phyloP scores from a whole-genome alignment of 2,329 filamentous ascomycete genomes.

The Curvularia sp. region DNA sequence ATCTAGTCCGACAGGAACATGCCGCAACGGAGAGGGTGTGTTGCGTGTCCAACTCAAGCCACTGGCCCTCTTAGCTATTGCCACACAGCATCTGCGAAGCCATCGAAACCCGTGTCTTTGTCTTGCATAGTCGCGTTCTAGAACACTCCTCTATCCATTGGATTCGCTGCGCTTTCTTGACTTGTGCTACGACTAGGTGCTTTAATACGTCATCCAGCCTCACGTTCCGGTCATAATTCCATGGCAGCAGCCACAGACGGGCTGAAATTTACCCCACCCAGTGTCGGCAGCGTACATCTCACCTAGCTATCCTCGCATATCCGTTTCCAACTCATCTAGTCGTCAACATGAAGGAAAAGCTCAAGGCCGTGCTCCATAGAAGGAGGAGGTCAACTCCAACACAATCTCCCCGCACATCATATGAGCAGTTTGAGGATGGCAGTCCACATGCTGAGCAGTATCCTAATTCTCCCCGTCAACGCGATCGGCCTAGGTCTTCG shows the following conservation, averaged over 20 bases:
- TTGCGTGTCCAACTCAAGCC: conserved; percentile 5
- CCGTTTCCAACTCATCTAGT: neutral
- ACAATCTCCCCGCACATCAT: conserved; percentile 15
- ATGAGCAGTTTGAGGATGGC: conserved; percentile 10
- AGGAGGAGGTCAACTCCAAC: conserved; percentile 17
- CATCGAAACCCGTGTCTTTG: neutral
- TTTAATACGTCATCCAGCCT: conserved; percentile 19
- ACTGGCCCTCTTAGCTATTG: conserved; percentile 1
- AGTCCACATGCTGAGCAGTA: conserved; percentile 12
- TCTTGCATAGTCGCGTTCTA: conserved; percentile 8
- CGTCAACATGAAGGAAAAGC: conserved; percentile 25
- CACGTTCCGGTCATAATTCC: conserved; percentile 8
- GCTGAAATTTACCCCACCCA: conserved; percentile 1
- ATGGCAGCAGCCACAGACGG: conserved; percentile 9
- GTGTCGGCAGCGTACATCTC: neutral
- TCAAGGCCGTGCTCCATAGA: conserved; percentile 28
- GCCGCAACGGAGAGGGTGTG: neutral
- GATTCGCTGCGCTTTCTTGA: conserved; percentile 1
- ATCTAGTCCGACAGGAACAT: conserved; percentile 4
- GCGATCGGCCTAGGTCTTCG: neutral
- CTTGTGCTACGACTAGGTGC: neutral
- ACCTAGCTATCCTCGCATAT: conserved; percentile 4
- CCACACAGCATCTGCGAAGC: conserved; percentile 10
- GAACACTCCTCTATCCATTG: conserved; percentile 3
- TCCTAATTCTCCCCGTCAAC: conserved; percentile 4